Percentiles rank a stretch among this genome's conserved stretches.
These are phyloP conservation scores for Pichia terricola DNA, from an alignment of 1,139 yeast species.

Conservation along the genomic window DNA sequence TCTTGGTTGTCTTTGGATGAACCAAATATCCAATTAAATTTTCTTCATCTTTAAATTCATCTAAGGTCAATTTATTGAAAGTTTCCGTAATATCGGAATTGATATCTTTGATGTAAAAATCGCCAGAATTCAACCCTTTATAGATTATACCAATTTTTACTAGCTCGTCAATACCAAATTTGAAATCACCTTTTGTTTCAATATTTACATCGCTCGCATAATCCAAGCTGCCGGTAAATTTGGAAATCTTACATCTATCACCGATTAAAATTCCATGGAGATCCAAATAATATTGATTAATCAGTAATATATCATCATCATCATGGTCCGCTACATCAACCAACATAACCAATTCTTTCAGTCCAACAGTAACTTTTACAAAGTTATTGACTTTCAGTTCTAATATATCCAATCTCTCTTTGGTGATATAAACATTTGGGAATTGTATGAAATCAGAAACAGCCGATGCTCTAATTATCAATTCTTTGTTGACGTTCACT, in stretches of 20 bases:
- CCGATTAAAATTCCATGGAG: constrained; percentile 60
- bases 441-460: constrained; percentile 25
- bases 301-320: constrained; percentile 44
- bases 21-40: constrained; percentile 11
- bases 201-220: constrained; percentile 18
- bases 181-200: not conserved
- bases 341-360: constrained; percentile 39
- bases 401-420: constrained; percentile 41
- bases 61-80: constrained; percentile 25
- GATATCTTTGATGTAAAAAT: constrained; percentile 18
- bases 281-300: constrained; percentile 41
- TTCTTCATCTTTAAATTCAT: constrained; percentile 17
- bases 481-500: constrained; percentile 18
- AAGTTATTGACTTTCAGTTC: constrained; percentile 42
- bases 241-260: constrained; percentile 51
- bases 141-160: constrained; percentile 21
- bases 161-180: constrained; percentile 15
- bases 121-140: constrained; percentile 13
- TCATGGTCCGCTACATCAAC: constrained; percentile 33
- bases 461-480: constrained; percentile 52
- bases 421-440: constrained; percentile 31
- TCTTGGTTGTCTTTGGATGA: constrained; percentile 20
- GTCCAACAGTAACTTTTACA: constrained; percentile 37
- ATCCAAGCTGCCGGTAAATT: constrained; percentile 38
- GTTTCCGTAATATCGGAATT: constrained; percentile 21